phyloP scores from a whole-genome alignment of 208 protist genomes.

The Wallacemonas collosoma region DNA sequence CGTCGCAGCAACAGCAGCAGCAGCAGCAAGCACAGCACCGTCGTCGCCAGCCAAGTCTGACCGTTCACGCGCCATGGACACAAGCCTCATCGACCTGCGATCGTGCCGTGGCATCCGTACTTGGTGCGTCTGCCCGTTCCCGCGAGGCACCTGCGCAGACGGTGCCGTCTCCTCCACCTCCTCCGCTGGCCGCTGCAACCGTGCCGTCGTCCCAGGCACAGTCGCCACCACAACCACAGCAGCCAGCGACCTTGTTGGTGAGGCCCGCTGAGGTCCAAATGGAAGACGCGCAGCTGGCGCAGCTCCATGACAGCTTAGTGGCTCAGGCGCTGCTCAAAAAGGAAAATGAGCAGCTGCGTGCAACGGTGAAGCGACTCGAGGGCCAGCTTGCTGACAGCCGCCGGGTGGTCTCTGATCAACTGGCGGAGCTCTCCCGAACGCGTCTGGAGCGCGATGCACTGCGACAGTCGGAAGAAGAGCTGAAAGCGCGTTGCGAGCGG shows the following conservation, averaged over 20 bases:
- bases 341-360: conserved; percentile 64
- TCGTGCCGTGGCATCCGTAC: not conserved
- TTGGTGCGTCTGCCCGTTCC: not conserved
- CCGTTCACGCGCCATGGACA: conserved; percentile 5
- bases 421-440: conserved; percentile 57
- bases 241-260: not conserved
- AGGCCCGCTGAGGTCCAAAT: not conserved
- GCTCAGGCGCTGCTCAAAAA: conserved; percentile 55
- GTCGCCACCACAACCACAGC: no score
- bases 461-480: conserved; percentile 36
- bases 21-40: not conserved
- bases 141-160: no score
- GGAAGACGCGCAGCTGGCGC: conserved; percentile 20
- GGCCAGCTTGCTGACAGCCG: conserved; percentile 61
- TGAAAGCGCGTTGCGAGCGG: conserved; percentile 57
- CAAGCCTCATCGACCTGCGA: not conserved
- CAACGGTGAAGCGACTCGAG: conserved; percentile 31
- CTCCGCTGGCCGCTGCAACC: not conserved
- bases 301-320: conserved; percentile 66
- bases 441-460: conserved; percentile 45
- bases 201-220: not conserved
- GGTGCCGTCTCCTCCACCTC: not conserved
- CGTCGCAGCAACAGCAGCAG: not conserved
- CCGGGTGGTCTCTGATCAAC: conserved; percentile 73
- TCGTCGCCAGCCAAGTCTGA: not conserved